Percentiles rank a stretch among this genome's conserved stretches.
These are phyloP conservation scores for Neofusicoccum ribis DNA, from an alignment of 2,329 filamentous ascomycete species.

Conservation along the genomic window DNA sequence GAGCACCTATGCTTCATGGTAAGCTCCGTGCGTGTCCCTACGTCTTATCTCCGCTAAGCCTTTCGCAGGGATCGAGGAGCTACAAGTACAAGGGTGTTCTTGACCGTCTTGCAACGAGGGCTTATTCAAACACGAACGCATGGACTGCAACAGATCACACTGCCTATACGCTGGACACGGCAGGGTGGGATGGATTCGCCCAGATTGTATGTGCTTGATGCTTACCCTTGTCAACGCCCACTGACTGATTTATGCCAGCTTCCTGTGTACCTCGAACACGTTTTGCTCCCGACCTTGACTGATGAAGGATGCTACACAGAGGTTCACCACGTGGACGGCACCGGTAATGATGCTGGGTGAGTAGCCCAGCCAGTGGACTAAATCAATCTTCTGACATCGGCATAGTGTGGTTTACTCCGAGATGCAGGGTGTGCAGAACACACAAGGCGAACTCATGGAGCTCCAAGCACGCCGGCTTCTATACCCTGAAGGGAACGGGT, in stretches of 20 bases:
- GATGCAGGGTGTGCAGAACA: conserved; percentile 95
- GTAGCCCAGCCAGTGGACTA: conserved; percentile 21
- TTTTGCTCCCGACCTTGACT: conserved; percentile 86
- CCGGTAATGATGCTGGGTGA: conserved; percentile 81
- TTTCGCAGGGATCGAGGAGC: conserved; percentile 82
- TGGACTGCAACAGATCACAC: conserved; percentile 98
- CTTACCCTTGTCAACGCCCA: not conserved
- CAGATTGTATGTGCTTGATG: conserved; percentile 60
- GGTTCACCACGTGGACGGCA: conserved; percentile 91
- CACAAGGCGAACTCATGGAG: conserved; percentile 82
- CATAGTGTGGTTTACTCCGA: conserved; percentile 88
- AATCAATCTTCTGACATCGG: conserved; percentile 21
- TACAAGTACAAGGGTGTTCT: conserved; percentile 94
- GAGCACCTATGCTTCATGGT: conserved; percentile 56
- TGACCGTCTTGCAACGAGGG: conserved; percentile 88
- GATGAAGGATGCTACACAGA: conserved; percentile 93
- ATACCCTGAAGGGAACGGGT: conserved; percentile 87
- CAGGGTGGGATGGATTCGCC: conserved; percentile 95
- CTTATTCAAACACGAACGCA: conserved; percentile 92
- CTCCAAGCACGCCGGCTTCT: conserved; percentile 74
- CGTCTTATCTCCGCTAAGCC: not conserved
- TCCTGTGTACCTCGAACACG: conserved; percentile 92
- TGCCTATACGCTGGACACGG: conserved; percentile 90
- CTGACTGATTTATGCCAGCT: conserved; percentile 44
- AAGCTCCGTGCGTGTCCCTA: not conserved